Evolutionary conservation across 495 filamentous ascomycete genomes (phyloP), one percentile per base, ranked within the genome.

Genomic region (Parathielavia hyrcaniae): DNA sequence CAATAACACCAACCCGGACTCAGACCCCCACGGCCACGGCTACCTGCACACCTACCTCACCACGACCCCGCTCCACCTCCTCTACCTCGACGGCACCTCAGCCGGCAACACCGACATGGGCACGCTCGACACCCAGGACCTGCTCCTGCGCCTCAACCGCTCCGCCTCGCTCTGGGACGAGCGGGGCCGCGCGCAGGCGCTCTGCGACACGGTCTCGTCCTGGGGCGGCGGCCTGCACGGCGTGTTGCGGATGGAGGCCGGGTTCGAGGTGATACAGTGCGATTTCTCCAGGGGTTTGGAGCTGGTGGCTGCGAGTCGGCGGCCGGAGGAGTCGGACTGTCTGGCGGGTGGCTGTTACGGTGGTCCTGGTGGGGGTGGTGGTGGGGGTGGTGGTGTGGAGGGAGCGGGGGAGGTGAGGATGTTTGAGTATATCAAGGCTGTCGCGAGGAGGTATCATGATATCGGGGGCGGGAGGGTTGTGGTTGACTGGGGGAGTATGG

Each of bases 211-310:
- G 36, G 75, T 74, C 0, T 66, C 70, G 6, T 53, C 74, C 12
- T 85, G 77, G 79, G 69, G 75, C n/a, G n/a, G n/a, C n/a, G n/a
- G n/a, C 0, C 73, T 86, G 41, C 79, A 86, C 50, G 85, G 85
- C 0, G 61, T 87, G 19, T 61, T 88, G 1, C 77, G 84, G 16
- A 86, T 86, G 81, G 85, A 88, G 59, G 79, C 78, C 30, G 85
- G 85, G 0, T 87, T 87, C 53, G 85, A 87, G 67, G 71, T 88
- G 41, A 85, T 88, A 46, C 69, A 85, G n/a, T 88, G 85, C 66
- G 67, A 81, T 35, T 87, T 87, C 54, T 57, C 60, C 8, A 44
- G 67, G 23, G 65, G 67, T 5, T 57, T 71, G 16, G 58, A 59
- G 49, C 60, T 68, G 10, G 34, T 67, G 12, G 56, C 56, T 1